These are phyloP conservation scores for Harringtonia lauricola DNA, from an alignment of 2,329 filamentous ascomycete genomes.

Conservation along the genomic window DNA sequence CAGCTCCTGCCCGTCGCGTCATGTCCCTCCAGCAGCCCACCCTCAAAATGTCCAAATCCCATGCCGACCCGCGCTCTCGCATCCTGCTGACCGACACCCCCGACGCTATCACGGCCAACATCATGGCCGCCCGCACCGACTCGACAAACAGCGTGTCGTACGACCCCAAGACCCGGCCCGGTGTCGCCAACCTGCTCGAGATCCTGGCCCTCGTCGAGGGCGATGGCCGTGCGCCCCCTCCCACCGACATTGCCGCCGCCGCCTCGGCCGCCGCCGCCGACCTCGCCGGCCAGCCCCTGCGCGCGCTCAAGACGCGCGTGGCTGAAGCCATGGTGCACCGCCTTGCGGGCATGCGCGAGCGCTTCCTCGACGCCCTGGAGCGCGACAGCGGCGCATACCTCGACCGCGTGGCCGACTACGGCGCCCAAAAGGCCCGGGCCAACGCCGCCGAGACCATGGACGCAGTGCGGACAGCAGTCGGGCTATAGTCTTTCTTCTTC, in stretches of 20 bases:
- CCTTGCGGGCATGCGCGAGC: conserved; percentile 42
- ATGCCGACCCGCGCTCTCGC: conserved; percentile 57
- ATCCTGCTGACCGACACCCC: conserved; percentile 71
- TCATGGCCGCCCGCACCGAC: conserved; percentile 70
- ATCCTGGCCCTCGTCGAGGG: conserved; percentile 50
- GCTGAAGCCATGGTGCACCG: conserved; percentile 43
- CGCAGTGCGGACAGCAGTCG: conserved; percentile 38
- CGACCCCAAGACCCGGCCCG: conserved; percentile 58
- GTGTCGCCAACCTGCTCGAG: conserved; percentile 78
- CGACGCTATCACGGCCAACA: conserved; percentile 54
- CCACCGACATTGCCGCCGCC: not conserved
- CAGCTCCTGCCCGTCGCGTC: conserved; percentile 69
- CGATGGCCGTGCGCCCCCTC: not conserved
- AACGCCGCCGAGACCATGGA: conserved; percentile 51
- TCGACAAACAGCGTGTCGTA: conserved; percentile 56
- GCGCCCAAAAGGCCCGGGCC: conserved; percentile 47
- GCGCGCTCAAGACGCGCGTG: conserved; percentile 53
- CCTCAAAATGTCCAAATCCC: conserved; percentile 92
- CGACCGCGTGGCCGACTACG: conserved; percentile 40
- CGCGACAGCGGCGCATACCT: conserved; percentile 25
- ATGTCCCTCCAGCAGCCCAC: conserved; percentile 77
- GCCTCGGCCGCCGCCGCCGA: conserved; percentile 10
- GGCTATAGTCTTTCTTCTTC: no score
- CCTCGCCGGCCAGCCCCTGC: conserved; percentile 32
- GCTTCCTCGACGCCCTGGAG: conserved; percentile 41